Evolutionary conservation across 331 rosid genomes (phyloP), one percentile per base, ranked within the genome.

Genomic region (Pyrus hybrid): DNA sequence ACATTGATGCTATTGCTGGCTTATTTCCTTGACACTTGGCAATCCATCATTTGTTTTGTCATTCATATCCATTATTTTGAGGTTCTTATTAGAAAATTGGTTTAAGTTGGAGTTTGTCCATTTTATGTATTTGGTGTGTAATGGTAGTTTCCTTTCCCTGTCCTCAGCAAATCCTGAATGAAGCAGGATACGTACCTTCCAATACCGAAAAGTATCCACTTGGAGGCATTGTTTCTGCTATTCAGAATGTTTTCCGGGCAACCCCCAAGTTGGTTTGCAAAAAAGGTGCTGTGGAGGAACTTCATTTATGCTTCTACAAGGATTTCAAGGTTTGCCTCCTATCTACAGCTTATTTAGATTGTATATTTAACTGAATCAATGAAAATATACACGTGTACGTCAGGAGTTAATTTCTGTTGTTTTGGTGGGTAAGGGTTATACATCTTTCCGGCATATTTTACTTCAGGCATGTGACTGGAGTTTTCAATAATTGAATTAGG

Each of bases 181-280:
- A 89, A 5, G 99, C 88, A 63, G 99, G 99, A 82, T 95, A 89
- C 75, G 66, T 89, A 54, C 93, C 97, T 6, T 95, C 99, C 16
- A 88, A 95, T 81, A 75, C 93, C 47, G 97, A 90, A 78, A 92
- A 87, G 73, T 95, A 95, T 84, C 97, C 99, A 41, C 87, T 87
- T 68, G 93, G 97, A 75, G 99, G 97, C 82, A 87, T 92, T 80
- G 69, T 92, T 70, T 73, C 97, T 73, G 93, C 99, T 81, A 85
- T 95, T 79, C 87, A 95, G 88, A 92, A 95, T 84, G 97, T 93
- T 84, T 95, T 90, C 85, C 96, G 83, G 21, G 30, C 75, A 56
- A 78, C 99, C 81, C 99, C 99, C 68, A 17, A 7, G 84, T 72
- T 95, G 67, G 58, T 51, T 64, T 95, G 99, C 89, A 81, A 84